A percentile compares a stretch with the other conserved stretches of the same genome.
Conservation (phyloP, 2,329 filamentous ascomycete genomes). For the Cryphonectria parasitica region DNA sequence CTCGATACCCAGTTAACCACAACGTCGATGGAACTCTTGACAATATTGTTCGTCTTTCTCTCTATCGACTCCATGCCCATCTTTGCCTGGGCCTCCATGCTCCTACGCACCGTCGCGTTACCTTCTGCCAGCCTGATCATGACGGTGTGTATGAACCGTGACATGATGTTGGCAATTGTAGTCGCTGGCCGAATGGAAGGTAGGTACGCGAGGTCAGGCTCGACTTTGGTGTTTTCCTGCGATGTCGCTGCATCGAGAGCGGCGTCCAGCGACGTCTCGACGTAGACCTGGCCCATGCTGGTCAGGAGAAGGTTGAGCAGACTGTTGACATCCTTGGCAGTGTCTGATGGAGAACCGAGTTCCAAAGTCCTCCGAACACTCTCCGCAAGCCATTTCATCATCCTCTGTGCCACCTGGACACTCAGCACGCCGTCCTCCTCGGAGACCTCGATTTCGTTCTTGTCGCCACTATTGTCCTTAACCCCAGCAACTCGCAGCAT, state of each 20-base stretch:
- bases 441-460: constrained; percentile 86
- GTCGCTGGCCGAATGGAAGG: constrained; percentile 79
- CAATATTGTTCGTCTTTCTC: constrained; percentile 72
- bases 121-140: constrained; percentile 86
- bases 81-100: constrained; percentile 83
- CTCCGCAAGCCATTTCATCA: constrained; percentile 97
- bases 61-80: constrained; percentile 77
- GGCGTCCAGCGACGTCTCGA: constrained; percentile 70
- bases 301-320: constrained; percentile 81
- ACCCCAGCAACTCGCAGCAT: constrained; percentile 88
- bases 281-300: constrained; percentile 84
- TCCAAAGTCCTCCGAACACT: constrained; percentile 90
- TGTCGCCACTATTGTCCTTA: constrained; percentile 73
- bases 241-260: constrained; percentile 73
- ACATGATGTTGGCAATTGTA: constrained; percentile 89
- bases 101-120: constrained; percentile 86
- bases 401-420: constrained; percentile 88
- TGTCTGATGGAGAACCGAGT: constrained; percentile 84
- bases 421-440: constrained; percentile 87
- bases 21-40: constrained; percentile 65
- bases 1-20: constrained; percentile 76
- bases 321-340: constrained; percentile 88
- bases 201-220: constrained; percentile 87
- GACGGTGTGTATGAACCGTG: constrained; percentile 87
- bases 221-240: constrained; percentile 78